A percentile compares a stretch with the other conserved stretches of the same genome.
Conservation (phyloP, 116 monocot species). For the Trichopus zeylanicus region DNA sequence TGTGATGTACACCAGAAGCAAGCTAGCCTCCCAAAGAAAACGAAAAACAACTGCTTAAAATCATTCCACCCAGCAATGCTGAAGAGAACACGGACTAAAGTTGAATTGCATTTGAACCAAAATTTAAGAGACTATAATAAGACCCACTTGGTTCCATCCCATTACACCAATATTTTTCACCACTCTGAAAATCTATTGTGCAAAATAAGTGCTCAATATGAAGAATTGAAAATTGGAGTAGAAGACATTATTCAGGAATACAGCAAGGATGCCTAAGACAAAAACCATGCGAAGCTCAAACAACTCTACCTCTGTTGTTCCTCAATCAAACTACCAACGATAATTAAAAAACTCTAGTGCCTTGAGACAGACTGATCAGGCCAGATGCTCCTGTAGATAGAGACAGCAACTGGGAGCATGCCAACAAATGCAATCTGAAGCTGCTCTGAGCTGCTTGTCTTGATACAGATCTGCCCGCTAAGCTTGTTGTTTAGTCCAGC, state of each 20-base stretch:
- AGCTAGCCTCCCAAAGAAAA: too few species aligned
- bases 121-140: too few species aligned
- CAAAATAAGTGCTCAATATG: neutral
- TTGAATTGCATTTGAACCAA: too few species aligned
- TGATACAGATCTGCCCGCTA: constrained; percentile 54
- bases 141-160: too few species aligned
- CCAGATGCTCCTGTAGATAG: constrained; percentile 36
- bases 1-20: too few species aligned
- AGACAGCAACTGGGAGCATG: constrained; percentile 46
- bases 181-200: neutral
- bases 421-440: constrained; percentile 59
- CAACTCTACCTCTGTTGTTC: neutral
- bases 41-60: too few species aligned
- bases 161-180: too few species aligned
- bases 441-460: constrained; percentile 59
- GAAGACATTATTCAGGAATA: neutral
- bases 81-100: too few species aligned
- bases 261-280: neutral
- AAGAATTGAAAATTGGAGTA: neutral
- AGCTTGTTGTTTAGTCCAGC: constrained; percentile 63
- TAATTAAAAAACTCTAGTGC: constrained; percentile 3
- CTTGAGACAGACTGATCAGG: constrained; percentile 1
- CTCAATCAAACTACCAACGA: constrained; percentile 1
- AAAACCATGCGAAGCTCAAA: neutral
- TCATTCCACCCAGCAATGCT: too few species aligned